phyloP scores from a whole-genome alignment of 2,329 filamentous ascomycete genomes.

The Orbilia ellipsospora region DNA sequence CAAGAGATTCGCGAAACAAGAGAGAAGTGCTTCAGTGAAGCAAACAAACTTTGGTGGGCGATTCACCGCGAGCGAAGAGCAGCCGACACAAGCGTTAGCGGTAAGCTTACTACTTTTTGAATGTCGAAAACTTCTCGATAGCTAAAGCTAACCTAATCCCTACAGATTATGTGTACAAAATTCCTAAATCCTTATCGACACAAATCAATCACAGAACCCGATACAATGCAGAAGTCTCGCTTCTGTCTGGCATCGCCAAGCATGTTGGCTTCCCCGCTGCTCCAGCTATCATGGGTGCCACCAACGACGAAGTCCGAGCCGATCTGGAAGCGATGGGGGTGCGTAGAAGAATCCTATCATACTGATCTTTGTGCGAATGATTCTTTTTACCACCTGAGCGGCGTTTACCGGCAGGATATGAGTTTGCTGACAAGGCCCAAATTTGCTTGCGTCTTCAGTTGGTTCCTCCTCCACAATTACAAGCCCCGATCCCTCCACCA shows the following conservation, averaged over 20 bases:
- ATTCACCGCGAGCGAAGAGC: slow-evolving; percentile 85
- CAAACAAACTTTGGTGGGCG: slow-evolving; percentile 91
- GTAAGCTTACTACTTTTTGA: slow-evolving; percentile 39
- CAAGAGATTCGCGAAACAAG: slow-evolving; percentile 85
- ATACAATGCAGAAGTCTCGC: slow-evolving; percentile 94
- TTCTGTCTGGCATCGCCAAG: slow-evolving; percentile 89
- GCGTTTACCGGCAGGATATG: slow-evolving; percentile 55
- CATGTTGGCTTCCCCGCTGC: slow-evolving; percentile 96
- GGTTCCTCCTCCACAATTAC: slow-evolving; percentile 45
- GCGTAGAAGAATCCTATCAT: slow-evolving; percentile 63
- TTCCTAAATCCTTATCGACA: slow-evolving; percentile 79
- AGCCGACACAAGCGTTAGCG: slow-evolving; percentile 58
- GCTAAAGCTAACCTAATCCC: slow-evolving; percentile 66
- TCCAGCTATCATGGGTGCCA: slow-evolving; percentile 81
- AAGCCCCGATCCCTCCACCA: slow-evolving; percentile 28
- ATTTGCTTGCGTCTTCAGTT: slow-evolving; percentile 56
- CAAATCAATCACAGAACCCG: slow-evolving; percentile 86
- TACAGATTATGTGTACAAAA: slow-evolving; percentile 82
- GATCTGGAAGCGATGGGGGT: slow-evolving; percentile 92
- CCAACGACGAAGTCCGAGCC: slow-evolving; percentile 79
- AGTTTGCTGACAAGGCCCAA: slow-evolving; percentile 53
- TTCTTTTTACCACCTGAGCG: slow-evolving; percentile 48
- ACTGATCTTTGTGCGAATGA: slow-evolving; percentile 61
- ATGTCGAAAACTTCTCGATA: not conserved
- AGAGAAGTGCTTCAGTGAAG: slow-evolving; percentile 79